Evolutionary conservation across 176 grass and related monocot species (phyloP).

Genomic region (Tillandsia fasciculata): DNA sequence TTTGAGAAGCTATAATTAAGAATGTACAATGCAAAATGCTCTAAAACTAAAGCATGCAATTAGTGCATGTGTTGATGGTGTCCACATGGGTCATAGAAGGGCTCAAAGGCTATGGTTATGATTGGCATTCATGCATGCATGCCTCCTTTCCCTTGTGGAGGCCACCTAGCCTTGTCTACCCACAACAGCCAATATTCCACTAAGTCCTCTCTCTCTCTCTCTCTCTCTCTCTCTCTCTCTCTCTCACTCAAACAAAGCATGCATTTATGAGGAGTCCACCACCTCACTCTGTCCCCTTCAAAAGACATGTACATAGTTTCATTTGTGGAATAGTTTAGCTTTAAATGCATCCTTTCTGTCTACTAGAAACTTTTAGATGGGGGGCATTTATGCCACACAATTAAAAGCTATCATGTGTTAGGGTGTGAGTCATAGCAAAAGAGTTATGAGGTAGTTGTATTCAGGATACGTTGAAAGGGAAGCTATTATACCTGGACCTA

Average conservation of each 20-base stretch:
- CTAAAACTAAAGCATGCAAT: neutral
- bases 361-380: neutral
- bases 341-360: conserved; percentile 7
- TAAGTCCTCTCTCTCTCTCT: neutral
- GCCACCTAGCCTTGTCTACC: conserved; percentile 5
- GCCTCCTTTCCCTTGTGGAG: conserved; percentile 7
- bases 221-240: neutral
- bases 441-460: too few relatives aligned
- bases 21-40: neutral
- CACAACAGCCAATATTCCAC: conserved; percentile 2
- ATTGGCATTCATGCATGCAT: conserved; percentile 8
- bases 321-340: conserved; percentile 1
- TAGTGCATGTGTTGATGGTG: conserved; percentile 1
- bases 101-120: conserved; percentile 10
- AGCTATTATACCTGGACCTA: too few relatives aligned
- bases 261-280: conserved; percentile 9
- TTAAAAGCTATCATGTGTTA: conserved; percentile 5
- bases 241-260: neutral
- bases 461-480: too few relatives aligned
- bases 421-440: neutral
- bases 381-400: conserved; percentile 6
- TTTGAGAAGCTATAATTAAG: neutral
- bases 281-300: neutral
- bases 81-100: neutral
- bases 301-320: neutral